Evolutionary conservation across 192 early-diverging fungal species (phyloP), one percentile per base, ranked within the genome.

Genomic region (Podila verticillata): DNA sequence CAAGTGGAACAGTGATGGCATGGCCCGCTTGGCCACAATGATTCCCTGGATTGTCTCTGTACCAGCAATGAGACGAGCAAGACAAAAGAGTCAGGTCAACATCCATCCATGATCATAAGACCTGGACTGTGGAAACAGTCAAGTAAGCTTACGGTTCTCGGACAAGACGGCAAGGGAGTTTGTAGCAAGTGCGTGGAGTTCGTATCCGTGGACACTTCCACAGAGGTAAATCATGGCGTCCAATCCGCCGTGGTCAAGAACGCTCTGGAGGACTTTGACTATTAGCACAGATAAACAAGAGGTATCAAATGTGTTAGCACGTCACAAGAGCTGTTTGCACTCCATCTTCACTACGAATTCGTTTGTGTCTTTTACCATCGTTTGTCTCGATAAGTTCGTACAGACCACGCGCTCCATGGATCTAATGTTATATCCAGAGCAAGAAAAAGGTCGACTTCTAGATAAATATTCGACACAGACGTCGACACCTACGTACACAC

Each of bases 151-250:
- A 89, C 87, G 81, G 47, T 87, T 80, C 57, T 86, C 88, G 28
- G 88, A 59, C 10, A 89, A 48, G 19, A 77, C 82, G n/a, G 85
- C 85, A 35, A 89, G 65, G 24, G 84, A 79, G 17, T 80, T 80
- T 12, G 88, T 86, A 7, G 83, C 80, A 10, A 83, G 48, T 10
- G 81, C 74, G 66, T 89, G 88, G 7, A 89, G 63, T 24, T 88
- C 82, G 13, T 36, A 68, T 22, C 72, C 75, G 36, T 79, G 82
- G 19, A 59, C 71, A 31, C 74, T 56, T 26, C 68, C 73, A 65
- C 87, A 87, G 4, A 89, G 54, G 68, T 86, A 89, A 5, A 89
- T 73, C 15, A 87, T 58, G 5, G 88, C 85, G 66, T 89, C 88
- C 17, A 89, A 48, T 39, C 88, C 88, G 13, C 88, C 88, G 65